Evolutionary conservation across 202 grass and related monocot genomes (phyloP), one percentile per base, ranked within the genome.

Genomic region (Zoysia matrella): DNA sequence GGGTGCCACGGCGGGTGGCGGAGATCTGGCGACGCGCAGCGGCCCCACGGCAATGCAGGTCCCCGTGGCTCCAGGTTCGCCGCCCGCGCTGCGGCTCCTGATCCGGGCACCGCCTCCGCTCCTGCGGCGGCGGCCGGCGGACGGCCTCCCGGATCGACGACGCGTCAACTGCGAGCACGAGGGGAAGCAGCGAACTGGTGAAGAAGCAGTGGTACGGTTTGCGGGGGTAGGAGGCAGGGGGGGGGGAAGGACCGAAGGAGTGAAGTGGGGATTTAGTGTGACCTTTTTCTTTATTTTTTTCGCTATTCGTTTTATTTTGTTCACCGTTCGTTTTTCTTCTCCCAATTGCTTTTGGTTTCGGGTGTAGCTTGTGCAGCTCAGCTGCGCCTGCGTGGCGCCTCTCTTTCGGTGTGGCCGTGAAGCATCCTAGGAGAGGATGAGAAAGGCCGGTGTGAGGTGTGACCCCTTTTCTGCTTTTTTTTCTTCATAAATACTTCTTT

Each of bases 61-160:
- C 50, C 83, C 41, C 62, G 0, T 4, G 12, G 36, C 75, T 52
- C 80, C 80, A 79, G 88, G 70, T 86, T 90, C 80, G 43, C 41
- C 42, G 55, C 44, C 7, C 49, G 53, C 18, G 52, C 57, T 71
- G 1, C 65, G 0, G 36, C 75, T 30, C 22, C 74, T 43, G 61
- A 18, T 50, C 41, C 77, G n/a, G 52, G 22, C 22, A 22, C 22
- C 22, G 22, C 83, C n/a, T 16, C 73, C 53, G 67, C 18, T 69
- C 41, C 61, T 3, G 72, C 63, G 44, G 43, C 65, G 52, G 72
- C 71, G n/a, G 72, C 65, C 22, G 36, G 65, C 8, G 65, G 67
- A 45, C 58, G 87, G 36, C 88, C 79, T 63, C 83, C 83, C 22
- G 88, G 83, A 90, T 90, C 78, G 83, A 81, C 78, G 87, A 62